Evolutionary conservation across 257 asterid species (phyloP), one percentile per base, ranked within the genome.

Genomic region (Solanum megistacrolobum): DNA sequence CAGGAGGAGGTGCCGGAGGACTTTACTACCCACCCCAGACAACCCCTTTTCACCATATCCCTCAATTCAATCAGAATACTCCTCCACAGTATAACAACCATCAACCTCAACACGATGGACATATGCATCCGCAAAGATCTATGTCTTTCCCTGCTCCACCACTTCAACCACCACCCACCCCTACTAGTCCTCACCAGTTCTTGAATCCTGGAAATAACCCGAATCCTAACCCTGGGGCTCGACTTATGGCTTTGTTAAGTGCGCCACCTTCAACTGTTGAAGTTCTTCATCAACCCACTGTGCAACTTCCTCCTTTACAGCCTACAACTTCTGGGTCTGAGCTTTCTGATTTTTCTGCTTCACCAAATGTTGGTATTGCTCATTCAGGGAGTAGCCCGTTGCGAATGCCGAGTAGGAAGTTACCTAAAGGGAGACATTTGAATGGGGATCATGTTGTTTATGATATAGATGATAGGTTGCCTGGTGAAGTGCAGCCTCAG

Each of bases 401-500:
- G 92, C 91, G 98, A 52, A 94, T 97, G 98, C 94, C 92, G 2
- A 97, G 99, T 83, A 94, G 93, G 89, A 95, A 96, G 93, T 91
- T 94, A 46, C 99, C 99, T 16, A 97, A 95, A 88, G 99, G 99
- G 38, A 90, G 99, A 86, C 98, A 93, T 91, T 90, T 97, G 91
- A 84, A 86, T 3, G 98, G 98, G 41, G 95, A 94, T 86, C 91
- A 86, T 41, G 72, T 94, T 69, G 93, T 91, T 18, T 97, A 97
- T 36, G 99, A 97, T 86, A 91, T 97, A 5, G 94, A 96, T 93
- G 95, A 89, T 72, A 93, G 98, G 91, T 87, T 94, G 92, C 95
- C 97, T 0, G 98, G 98, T 4, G 99, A 97, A 92, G 95, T 95
- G 89, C 99, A 95, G 92, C 99, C 99, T 84, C 99, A 97, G 91